Conservation (phyloP, 306 rosid species). For the Begonia peltatifolia region DNA sequence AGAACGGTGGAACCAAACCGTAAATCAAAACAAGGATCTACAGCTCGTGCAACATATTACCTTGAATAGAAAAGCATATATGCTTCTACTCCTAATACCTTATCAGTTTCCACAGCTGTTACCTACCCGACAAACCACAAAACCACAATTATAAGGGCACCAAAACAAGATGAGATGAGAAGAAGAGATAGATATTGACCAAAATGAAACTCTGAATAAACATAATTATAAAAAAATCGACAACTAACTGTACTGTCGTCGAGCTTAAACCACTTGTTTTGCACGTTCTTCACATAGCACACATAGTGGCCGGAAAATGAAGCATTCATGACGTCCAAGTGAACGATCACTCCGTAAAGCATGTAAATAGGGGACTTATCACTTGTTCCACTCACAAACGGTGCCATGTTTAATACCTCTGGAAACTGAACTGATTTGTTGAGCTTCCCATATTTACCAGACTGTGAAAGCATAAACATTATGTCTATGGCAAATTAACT, state of each 20-base stretch:
- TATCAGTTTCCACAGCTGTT: slow-evolving; percentile 52
- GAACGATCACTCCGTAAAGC: slow-evolving; percentile 86
- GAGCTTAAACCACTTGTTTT: slow-evolving; percentile 92
- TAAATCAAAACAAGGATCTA: background rate
- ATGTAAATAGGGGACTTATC: slow-evolving; percentile 47
- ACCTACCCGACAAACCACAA: slow-evolving; percentile 36
- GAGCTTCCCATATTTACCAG: slow-evolving; percentile 28
- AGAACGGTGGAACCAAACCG: background rate
- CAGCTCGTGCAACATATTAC: slow-evolving; percentile 20
- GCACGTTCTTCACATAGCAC: slow-evolving; percentile 73
- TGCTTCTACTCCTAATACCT: slow-evolving; percentile 69
- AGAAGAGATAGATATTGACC: background rate
- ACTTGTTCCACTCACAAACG: slow-evolving; percentile 82
- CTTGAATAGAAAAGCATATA: slow-evolving; percentile 94
- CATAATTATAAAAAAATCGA: background rate
- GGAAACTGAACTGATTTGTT: slow-evolving; percentile 25
- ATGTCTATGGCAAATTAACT: too few relatives aligned
- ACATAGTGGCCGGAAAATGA: slow-evolving; percentile 96
- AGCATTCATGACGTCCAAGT: slow-evolving; percentile 86
- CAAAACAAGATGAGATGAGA: too few relatives aligned
- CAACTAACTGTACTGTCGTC: slow-evolving; percentile 77
- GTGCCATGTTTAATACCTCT: slow-evolving; percentile 74
- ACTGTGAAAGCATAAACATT: slow-evolving; percentile 30
- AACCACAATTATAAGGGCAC: slow-evolving; percentile 4
- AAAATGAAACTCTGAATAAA: background rate